These are phyloP conservation scores for Xylaria longipes DNA, from an alignment of 495 filamentous ascomycete genomes.

Conservation along the genomic window DNA sequence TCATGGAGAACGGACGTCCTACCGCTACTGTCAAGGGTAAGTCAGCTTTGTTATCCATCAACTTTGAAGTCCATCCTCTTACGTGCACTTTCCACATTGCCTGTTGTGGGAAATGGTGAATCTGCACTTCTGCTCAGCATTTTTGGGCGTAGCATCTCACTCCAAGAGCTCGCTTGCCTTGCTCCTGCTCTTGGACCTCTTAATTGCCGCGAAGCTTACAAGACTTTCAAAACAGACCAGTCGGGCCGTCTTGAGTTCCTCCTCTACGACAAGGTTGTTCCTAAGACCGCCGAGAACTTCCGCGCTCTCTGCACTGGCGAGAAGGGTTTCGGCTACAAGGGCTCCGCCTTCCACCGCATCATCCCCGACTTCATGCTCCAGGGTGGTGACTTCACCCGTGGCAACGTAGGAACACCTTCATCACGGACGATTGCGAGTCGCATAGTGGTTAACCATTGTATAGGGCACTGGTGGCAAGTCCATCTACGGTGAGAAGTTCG, in stretches of 20 bases:
- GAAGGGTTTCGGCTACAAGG: constrained; percentile 85
- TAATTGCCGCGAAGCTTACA: constrained; percentile 37
- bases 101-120: not conserved
- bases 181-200: not conserved
- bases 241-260: constrained; percentile 84
- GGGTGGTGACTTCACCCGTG: constrained; percentile 98
- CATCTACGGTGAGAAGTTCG: constrained; percentile 87
- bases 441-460: constrained; percentile 32
- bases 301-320: constrained; percentile 89
- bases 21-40: constrained; percentile 67
- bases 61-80: not conserved
- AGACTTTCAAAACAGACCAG: constrained; percentile 61
- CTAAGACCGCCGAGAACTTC: constrained; percentile 95
- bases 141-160: not conserved
- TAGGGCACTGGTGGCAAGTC: constrained; percentile 86
- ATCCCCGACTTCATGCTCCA: constrained; percentile 99
- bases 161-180: not conserved
- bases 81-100: not conserved
- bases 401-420: constrained; percentile 69
- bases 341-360: constrained; percentile 91
- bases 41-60: constrained; percentile 37
- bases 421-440: not conserved
- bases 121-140: not conserved
- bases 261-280: constrained; percentile 86
- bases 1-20: constrained; percentile 63